phyloP scores from a whole-genome alignment of 805 yeast genomes.

The Ogataea saltuana region DNA sequence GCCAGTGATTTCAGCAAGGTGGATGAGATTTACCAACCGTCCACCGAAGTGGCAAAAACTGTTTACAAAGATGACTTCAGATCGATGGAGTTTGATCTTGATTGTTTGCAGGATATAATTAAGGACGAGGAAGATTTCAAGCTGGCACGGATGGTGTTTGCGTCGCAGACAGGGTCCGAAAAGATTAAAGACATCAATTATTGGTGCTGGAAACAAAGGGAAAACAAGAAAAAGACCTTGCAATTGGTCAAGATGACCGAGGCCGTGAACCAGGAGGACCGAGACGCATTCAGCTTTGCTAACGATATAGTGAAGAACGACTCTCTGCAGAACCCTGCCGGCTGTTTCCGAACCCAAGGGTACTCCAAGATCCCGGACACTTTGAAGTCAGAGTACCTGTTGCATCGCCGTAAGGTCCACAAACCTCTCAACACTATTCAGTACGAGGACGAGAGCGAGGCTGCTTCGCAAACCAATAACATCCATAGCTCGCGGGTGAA shows the following conservation, averaged over 20 bases:
- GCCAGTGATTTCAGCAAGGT: constrained; percentile 26
- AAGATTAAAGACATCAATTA: constrained; percentile 44
- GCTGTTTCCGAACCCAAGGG: constrained; percentile 73
- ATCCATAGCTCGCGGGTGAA: constrained; percentile 78
- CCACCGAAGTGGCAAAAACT: constrained; percentile 50
- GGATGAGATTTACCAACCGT: constrained; percentile 49
- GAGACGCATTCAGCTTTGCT: constrained; percentile 32
- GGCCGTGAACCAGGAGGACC: constrained; percentile 25
- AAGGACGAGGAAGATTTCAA: constrained; percentile 75
- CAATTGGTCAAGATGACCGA: constrained; percentile 23
- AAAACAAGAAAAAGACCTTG: constrained; percentile 23
- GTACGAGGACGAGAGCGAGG: constrained; percentile 51
- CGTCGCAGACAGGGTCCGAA: constrained; percentile 20
- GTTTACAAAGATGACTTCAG: constrained; percentile 49
- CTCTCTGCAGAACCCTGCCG: constrained; percentile 45
- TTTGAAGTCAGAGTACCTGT: constrained; percentile 72
- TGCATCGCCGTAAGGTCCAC: constrained; percentile 72
- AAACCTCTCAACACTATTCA: constrained; percentile 76
- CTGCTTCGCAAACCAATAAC: constrained; percentile 34
- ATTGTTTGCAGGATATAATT: constrained; percentile 51
- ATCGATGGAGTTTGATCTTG: constrained; percentile 46
- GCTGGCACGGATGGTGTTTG: constrained; percentile 49
- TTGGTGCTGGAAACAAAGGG: constrained; percentile 68
- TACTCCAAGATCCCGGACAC: constrained; percentile 71
- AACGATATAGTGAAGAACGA: constrained; percentile 28